Conservation (phyloP, 495 filamentous ascomycete species). For the Tuber aestivum region DNA sequence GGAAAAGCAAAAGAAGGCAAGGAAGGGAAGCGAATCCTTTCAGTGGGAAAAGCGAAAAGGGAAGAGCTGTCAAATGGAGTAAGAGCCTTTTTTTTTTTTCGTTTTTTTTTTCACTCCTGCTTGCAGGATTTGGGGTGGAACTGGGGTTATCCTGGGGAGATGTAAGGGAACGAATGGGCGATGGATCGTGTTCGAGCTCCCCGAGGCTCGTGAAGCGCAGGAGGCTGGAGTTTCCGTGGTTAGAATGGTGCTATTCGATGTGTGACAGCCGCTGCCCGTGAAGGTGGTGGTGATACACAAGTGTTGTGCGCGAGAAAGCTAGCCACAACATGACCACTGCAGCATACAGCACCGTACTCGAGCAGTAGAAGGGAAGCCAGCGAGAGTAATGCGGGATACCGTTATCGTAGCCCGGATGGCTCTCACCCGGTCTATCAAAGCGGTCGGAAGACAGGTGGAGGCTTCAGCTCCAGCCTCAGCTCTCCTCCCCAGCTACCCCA, state of each 20-base stretch:
- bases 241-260: constrained; percentile 1
- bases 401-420: background rate
- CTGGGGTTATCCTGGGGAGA: constrained; percentile 1
- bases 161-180: background rate
- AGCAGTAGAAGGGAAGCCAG: background rate
- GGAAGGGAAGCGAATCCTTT: background rate
- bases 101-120: no score
- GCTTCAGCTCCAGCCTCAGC: background rate
- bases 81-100: background rate
- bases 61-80: constrained; percentile 2
- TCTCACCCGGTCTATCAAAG: background rate
- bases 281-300: background rate
- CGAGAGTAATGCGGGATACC: background rate
- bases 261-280: constrained; percentile 5
- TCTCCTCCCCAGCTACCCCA: background rate
- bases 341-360: no score
- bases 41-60: background rate
- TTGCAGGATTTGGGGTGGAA: background rate
- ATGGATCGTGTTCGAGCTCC: background rate
- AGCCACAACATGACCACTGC: background rate
- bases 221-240: constrained; percentile 5
- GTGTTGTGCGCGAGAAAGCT: background rate
- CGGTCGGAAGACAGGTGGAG: background rate
- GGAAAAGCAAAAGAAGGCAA: constrained; percentile 1
- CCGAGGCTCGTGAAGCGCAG: constrained; percentile 4